phyloP scores from a whole-genome alignment of 768 basidiomycete species.

The Baorangia bicolor region DNA sequence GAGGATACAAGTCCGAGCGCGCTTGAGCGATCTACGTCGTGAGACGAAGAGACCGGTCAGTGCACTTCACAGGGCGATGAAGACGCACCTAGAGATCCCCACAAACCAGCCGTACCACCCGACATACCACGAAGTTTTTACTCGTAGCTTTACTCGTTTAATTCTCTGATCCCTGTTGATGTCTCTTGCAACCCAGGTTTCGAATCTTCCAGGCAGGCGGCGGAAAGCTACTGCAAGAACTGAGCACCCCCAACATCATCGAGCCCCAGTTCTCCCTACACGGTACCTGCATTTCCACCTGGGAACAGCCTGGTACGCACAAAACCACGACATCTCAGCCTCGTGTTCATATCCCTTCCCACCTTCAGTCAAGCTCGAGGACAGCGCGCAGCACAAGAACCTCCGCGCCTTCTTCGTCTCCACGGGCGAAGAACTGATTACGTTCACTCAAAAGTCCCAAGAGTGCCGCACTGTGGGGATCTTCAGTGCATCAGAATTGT shows the following conservation, averaged over 20 bases:
- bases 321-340: conserved; percentile 11
- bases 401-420: conserved; percentile 85
- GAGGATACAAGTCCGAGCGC: too few relatives aligned
- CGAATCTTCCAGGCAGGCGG: conserved; percentile 75
- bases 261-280: conserved; percentile 92
- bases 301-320: conserved; percentile 80
- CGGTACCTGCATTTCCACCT: conserved; percentile 91
- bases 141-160: too few relatives aligned
- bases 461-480: conserved; percentile 93
- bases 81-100: too few relatives aligned
- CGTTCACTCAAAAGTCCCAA: conserved; percentile 87
- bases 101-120: too few relatives aligned
- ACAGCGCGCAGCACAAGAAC: conserved; percentile 91
- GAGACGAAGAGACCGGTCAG: too few relatives aligned
- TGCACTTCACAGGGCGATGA: too few relatives aligned
- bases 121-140: too few relatives aligned
- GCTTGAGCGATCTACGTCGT: too few relatives aligned
- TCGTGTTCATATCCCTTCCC: conserved; percentile 22
- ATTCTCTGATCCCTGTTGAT: conserved; percentile 11
- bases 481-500: conserved; percentile 89
- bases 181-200: conserved; percentile 45
- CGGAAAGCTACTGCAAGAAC: conserved; percentile 70
- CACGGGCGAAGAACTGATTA: conserved; percentile 81
- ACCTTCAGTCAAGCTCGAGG: conserved; percentile 74
- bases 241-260: conserved; percentile 69